Conservation (phyloP, 495 filamentous ascomycete species). For the Penicillium odoratum region DNA sequence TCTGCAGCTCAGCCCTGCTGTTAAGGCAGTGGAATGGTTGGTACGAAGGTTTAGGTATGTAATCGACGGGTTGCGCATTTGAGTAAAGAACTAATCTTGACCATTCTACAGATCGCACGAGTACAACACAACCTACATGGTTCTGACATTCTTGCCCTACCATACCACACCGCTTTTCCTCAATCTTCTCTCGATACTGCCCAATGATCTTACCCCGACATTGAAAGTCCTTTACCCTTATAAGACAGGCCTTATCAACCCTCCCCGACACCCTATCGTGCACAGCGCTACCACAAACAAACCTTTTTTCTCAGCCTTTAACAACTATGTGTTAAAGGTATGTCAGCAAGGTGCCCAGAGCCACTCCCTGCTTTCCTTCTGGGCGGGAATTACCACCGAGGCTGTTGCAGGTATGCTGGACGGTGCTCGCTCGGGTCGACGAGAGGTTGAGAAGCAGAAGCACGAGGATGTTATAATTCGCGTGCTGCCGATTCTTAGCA, state of each 20-base stretch:
- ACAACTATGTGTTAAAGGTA: slow-evolving; percentile 69
- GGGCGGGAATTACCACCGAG: slow-evolving; percentile 81
- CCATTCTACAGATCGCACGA: slow-evolving; percentile 70
- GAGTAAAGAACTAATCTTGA: not conserved
- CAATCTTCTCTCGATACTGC: slow-evolving; percentile 79
- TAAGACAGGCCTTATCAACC: slow-evolving; percentile 67
- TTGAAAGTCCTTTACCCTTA: slow-evolving; percentile 86
- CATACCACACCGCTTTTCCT: slow-evolving; percentile 79
- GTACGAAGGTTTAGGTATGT: slow-evolving; percentile 83
- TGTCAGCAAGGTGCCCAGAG: slow-evolving; percentile 68
- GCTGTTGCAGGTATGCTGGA: slow-evolving; percentile 79
- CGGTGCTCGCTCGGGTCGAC: slow-evolving; percentile 66
- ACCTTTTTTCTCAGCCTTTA: slow-evolving; percentile 68
- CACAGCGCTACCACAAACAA: slow-evolving; percentile 73
- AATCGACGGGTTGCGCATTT: not conserved
- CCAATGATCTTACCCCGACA: slow-evolving; percentile 65
- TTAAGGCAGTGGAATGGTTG: slow-evolving; percentile 93
- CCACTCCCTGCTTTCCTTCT: slow-evolving; percentile 78
- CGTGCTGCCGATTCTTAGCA: slow-evolving; percentile 72
- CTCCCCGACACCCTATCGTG: slow-evolving; percentile 76
- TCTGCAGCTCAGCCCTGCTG: slow-evolving; percentile 76
- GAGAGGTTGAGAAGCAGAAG: slow-evolving; percentile 64
- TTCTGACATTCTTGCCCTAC: slow-evolving; percentile 92
- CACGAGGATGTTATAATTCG: slow-evolving; percentile 76
- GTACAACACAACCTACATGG: slow-evolving; percentile 73